Base-by-base conservation (phyloP, 1,284 basidiomycete genomes). In the Crepidotus sp. region DNA sequence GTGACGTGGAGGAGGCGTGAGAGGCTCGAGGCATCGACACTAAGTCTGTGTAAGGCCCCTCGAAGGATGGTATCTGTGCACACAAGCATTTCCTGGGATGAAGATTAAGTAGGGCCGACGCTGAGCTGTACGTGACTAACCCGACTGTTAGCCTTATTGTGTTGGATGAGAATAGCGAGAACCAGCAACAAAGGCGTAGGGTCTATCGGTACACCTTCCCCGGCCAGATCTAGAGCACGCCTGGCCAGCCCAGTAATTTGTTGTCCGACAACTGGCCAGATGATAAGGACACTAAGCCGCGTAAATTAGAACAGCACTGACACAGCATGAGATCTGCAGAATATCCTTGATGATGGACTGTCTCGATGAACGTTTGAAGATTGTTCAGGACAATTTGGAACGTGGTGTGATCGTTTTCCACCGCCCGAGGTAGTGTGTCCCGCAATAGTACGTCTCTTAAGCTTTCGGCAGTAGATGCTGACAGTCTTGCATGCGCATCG, bases 51-150 rank as follows among this genome's bases (percentile, higher is more conserved):
- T 34, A 83, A 55, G 6, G 69, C 59, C 2, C 71, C 66, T 34
- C 80, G 67, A 14, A 85, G 59, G 9, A 77, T 62, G 3, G 70
- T 74, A 50, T 83, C 80, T n/a, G 71, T 55, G 51, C 71, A 73
- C 2, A 62, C 51, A 5, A 84, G 57, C 36, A 85, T 57, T 31
- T 80, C 80, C 82, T 86, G 46, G 34, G 0, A 41, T 42, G 2
- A 19, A 27, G 21, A 8, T 36, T 18, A 41, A 17, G 19, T 18
- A 35, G 40, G 38, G 30, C 32, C n/a, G 40, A 22, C n/a, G 14
- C 40, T n/a, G 31, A 48, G 26, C 27, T 26, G 46, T 17, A 15
- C 19, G 19, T 25, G 10, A 9, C 40, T 32, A 50, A 82, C 81
- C 48, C 74, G 66, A 55, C 69, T 71, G 36, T 74, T 67, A n/a